Evolutionary conservation across 129 eudicot species (phyloP).

Genomic region (Flaveria brownii): DNA sequence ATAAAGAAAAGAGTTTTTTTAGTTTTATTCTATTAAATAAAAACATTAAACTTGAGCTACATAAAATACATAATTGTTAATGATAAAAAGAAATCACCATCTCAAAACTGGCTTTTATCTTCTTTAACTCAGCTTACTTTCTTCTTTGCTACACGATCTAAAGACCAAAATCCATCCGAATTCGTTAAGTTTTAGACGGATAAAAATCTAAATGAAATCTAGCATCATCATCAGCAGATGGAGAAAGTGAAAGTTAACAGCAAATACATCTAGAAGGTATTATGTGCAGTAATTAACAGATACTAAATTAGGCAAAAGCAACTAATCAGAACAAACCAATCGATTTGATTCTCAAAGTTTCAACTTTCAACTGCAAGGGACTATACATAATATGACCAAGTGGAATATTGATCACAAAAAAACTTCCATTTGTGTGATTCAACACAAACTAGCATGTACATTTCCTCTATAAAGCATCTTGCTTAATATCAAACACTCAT

Average conservation of each 20-base stretch:
- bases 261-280: background rate
- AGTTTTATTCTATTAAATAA: background rate
- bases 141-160: background rate
- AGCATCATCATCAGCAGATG: background rate
- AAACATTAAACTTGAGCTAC: background rate
- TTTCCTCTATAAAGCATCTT: conserved; percentile 30
- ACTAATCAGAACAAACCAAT: background rate
- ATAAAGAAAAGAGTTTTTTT: background rate
- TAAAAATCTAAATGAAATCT: background rate
- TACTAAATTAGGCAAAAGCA: conserved; percentile 17
- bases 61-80: background rate
- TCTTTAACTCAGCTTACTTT: background rate
- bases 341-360: conserved; percentile 14
- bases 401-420: conserved; percentile 13
- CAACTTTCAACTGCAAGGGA: conserved; percentile 19
- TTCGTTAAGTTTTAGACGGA: background rate
- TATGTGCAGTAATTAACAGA: background rate
- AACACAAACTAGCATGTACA: conserved; percentile 26
- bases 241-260: background rate
- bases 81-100: background rate
- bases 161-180: background rate
- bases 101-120: background rate
- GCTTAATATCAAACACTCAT: background rate
- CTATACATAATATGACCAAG: conserved; percentile 15
- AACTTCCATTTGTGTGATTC: conserved; percentile 31